Percentiles rank a stretch among this genome's conserved stretches.
Evolutionary conservation across 2,329 filamentous ascomycete genomes (phyloP).

Genomic region (Tothia fuscella): DNA sequence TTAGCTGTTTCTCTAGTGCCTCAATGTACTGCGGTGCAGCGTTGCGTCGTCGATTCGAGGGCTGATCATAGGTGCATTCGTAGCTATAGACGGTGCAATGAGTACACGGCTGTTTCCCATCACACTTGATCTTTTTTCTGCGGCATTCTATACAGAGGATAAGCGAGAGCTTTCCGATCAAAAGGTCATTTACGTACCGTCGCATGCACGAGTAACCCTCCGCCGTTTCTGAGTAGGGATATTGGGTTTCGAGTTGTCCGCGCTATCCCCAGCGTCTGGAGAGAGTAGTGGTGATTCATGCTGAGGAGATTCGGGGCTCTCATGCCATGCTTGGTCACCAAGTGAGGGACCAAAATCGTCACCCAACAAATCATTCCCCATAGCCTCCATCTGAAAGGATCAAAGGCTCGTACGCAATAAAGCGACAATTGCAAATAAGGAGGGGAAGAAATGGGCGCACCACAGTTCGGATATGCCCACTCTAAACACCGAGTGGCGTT

Average conservation of each 20-base stretch:
- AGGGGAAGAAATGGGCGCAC: too few species aligned
- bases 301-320: too few species aligned
- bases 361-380: too few species aligned
- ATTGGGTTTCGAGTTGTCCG: slow-evolving; percentile 16
- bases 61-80: slow-evolving; percentile 92
- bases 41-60: slow-evolving; percentile 81
- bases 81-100: slow-evolving; percentile 98
- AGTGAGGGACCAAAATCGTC: too few species aligned
- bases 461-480: too few species aligned
- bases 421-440: too few species aligned
- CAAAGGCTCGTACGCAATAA: too few species aligned
- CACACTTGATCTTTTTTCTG: slow-evolving; percentile 43
- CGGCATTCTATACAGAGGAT: slow-evolving; percentile 22
- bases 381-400: too few species aligned
- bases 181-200: slow-evolving; percentile 11
- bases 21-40: slow-evolving; percentile 89
- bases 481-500: too few species aligned
- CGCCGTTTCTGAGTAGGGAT: slow-evolving; percentile 29
- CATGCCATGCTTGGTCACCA: too few species aligned
- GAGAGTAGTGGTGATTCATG: slow-evolving; percentile 4
- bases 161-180: slow-evolving; percentile 5
- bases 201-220: slow-evolving; percentile 33
- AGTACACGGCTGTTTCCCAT: slow-evolving; percentile 49
- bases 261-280: slow-evolving; percentile 1
- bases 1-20: slow-evolving; percentile 69